Conservation (phyloP, 306 rosid genomes). For the Trichosanthes cucumerina region DNA sequence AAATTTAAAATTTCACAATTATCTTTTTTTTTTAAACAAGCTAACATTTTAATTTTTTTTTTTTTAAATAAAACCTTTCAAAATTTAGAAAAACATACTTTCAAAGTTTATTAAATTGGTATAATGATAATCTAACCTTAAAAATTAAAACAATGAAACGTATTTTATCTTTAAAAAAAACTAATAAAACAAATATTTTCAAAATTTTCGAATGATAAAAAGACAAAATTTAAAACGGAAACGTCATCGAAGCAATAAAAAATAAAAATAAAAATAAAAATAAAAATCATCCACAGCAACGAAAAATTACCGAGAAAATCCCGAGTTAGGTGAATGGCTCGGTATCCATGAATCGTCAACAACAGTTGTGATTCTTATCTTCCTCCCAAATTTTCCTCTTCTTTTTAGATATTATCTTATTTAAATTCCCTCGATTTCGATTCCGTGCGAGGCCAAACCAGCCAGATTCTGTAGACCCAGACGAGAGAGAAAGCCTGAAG, state of each 20-base stretch:
- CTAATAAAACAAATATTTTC: background rate
- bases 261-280: too few relatives aligned
- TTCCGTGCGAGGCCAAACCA: background rate
- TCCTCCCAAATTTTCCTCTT: background rate
- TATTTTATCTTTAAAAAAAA: background rate
- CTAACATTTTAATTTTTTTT: too few relatives aligned
- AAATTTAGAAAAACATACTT: too few relatives aligned
- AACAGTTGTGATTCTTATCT: background rate
- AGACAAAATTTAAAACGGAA: background rate
- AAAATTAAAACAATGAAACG: too few relatives aligned
- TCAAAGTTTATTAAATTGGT: too few relatives aligned
- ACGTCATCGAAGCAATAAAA: background rate
- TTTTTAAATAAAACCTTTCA: too few relatives aligned
- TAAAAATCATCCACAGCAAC: background rate
- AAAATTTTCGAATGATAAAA: background rate
- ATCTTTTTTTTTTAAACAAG: too few relatives aligned
- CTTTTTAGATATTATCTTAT: background rate
- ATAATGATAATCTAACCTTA: too few relatives aligned
- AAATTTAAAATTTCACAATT: too few relatives aligned
- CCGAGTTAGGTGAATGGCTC: background rate
- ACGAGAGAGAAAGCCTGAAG: background rate
- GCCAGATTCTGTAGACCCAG: background rate
- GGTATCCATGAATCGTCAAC: background rate
- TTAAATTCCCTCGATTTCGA: background rate
- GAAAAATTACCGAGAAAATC: background rate